Percentiles rank a stretch among this genome's conserved stretches.
Evolutionary conservation across 2,329 filamentous ascomycete species (phyloP).

Genomic region (Curvularia sp.): DNA sequence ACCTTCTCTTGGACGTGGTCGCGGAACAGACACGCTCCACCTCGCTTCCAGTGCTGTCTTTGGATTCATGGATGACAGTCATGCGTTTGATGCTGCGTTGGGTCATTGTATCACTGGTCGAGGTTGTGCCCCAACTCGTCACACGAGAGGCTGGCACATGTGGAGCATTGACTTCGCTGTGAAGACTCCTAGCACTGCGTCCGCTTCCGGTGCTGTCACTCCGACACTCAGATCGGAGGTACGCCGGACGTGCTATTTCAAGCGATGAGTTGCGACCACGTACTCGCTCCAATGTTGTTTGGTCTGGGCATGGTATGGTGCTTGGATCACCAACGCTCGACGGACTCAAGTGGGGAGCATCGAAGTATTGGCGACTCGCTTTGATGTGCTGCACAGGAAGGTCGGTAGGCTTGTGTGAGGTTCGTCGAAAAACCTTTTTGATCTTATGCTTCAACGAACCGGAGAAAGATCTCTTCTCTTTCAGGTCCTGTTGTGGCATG

Average conservation of each 20-base stretch:
- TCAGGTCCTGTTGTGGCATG: constrained; percentile 52
- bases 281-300: constrained; percentile 55
- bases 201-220: constrained; percentile 34
- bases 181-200: constrained; percentile 37
- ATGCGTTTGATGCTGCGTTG: constrained; percentile 63
- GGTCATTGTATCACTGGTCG: constrained; percentile 61
- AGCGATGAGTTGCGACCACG: constrained; percentile 36
- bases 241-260: constrained; percentile 22
- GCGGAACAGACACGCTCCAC: constrained; percentile 21
- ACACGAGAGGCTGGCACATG: constrained; percentile 62
- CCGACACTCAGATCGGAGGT: constrained; percentile 28
- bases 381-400: constrained; percentile 63
- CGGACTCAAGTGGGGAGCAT: constrained; percentile 17
- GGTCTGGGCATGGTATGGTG: constrained; percentile 49
- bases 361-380: constrained; percentile 52
- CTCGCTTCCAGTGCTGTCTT: constrained; percentile 45
- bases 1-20: constrained; percentile 23
- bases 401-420: constrained; percentile 35
- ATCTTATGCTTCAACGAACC: constrained; percentile 67
- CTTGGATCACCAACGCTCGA: constrained; percentile 41
- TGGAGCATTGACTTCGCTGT: constrained; percentile 55
- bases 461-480: constrained; percentile 68
- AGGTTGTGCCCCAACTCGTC: constrained; percentile 75
- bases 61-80: constrained; percentile 68
- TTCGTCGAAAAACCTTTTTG: constrained; percentile 62